Base-by-base conservation (phyloP, 306 rosid species). In the Vigna angularis region DNA sequence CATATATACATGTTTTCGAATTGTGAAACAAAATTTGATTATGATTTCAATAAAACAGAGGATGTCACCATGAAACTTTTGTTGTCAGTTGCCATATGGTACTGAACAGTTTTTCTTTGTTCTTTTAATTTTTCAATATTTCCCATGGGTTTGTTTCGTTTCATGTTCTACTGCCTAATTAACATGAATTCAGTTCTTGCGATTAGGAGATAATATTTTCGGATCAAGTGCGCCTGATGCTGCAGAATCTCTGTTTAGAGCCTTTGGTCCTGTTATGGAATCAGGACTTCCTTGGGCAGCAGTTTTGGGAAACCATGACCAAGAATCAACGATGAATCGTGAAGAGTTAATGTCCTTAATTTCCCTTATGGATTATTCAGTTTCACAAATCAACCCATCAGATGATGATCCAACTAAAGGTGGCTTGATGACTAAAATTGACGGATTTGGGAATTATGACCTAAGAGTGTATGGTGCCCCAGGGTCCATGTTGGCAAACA, bases 261-360 rank as follows among this genome's bases (percentile, higher is more conserved):
- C 94, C 64, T 95, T 95, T 84, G 88, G 87, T 82, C 98, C 98
- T 51, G 98, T 89, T 78, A 88, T 89, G 71, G 96, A 95, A 79
- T 87, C 93, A 47, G 79, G 87, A 74, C 66, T 92, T 87, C 98
- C 98, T 4, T 95, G 98, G 98, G 98, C 98, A 52, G 95, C 98
- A 44, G 64, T 95, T 76, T 80, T 95, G 82, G 98, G 98, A 81
- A 95, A 94, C 86, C 98, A 94, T 49, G 97, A 94, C 70, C 98
- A 92, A 70, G 98, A 95, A 85, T 95, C 98, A 79, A 87, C 91
- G 18, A 79, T 95, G 97, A 82, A 79, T 74, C 96, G 96, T 18
- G 95, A 82, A 70, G 97, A 92, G 69, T 73, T 95, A 62, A 95
- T 95, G 95, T 78, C 89, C 64, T 75, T 94, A 73, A 82, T 92